These are phyloP conservation scores for Nicotiana tomentosiformis DNA, from an alignment of 257 asterid species.

Conservation along the genomic window DNA sequence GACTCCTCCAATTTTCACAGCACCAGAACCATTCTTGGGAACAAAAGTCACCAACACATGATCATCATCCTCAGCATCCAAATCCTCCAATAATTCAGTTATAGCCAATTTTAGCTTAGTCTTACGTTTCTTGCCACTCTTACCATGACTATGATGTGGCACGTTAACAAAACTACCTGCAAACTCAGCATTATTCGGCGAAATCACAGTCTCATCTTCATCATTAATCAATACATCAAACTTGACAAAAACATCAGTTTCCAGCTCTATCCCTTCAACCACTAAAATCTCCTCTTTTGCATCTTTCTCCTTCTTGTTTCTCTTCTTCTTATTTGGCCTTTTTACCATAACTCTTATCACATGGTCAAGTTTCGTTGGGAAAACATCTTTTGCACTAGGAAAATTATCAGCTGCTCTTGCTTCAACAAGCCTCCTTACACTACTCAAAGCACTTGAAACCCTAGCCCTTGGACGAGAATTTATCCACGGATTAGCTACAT, in stretches of 20 bases:
- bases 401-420: slow-evolving; percentile 43
- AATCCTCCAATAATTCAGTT: slow-evolving; percentile 54
- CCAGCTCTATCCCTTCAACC: slow-evolving; percentile 47
- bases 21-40: slow-evolving; percentile 43
- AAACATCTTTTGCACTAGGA: slow-evolving; percentile 15
- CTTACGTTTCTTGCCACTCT: slow-evolving; percentile 33
- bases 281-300: slow-evolving; percentile 47
- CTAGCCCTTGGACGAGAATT: slow-evolving; percentile 49
- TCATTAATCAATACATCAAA: slow-evolving; percentile 62
- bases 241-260: slow-evolving; percentile 40
- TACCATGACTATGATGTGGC: slow-evolving; percentile 51
- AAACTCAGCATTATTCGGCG: slow-evolving; percentile 48
- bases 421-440: slow-evolving; percentile 35
- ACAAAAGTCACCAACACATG: slow-evolving; percentile 61
- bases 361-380: slow-evolving; percentile 50
- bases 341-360: slow-evolving; percentile 42
- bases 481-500: slow-evolving; percentile 54
- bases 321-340: slow-evolving; percentile 49
- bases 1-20: slow-evolving; percentile 42
- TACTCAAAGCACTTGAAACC: slow-evolving; percentile 27
- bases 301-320: slow-evolving; percentile 46
- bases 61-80: slow-evolving; percentile 58
- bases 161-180: slow-evolving; percentile 68
- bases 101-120: slow-evolving; percentile 47
- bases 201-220: slow-evolving; percentile 36